Evolutionary conservation across 2,329 filamentous ascomycete genomes (phyloP), one percentile per base, ranked within the genome.

Genomic region (Pseudogymnoascus sp.): DNA sequence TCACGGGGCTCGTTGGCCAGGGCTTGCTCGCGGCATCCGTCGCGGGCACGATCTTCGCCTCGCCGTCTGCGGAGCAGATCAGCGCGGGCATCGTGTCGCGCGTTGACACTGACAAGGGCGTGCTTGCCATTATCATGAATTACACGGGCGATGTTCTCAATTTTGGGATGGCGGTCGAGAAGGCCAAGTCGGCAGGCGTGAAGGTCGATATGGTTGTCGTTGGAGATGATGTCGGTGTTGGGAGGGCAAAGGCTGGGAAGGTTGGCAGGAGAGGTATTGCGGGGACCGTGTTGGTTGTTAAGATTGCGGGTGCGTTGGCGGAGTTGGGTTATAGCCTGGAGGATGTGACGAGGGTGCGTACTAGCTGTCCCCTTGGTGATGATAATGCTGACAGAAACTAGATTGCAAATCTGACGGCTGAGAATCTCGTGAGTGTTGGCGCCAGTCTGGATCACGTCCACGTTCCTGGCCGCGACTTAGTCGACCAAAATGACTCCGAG

Each of bases 51-150:
- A 92, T 95, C 70, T 95, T 95, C 72, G 91, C 91, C 5, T 90
- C 86, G 16, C 91, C 91, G 0, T 87, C 84, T 5, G 88, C 91
- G 0, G 87, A 94, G 75, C 92, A 97, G 77, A 86, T 97, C 62
- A 84, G 90, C 62, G 80, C 84, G 67, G 91, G 87, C 64, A 88
- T 95, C 61, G 83, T 87, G 71, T 83, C 85, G 42, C 82, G 90
- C 19, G 89, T 96, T 2, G 85, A 90, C 64, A 82, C 82, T 3
- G 80, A 83, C 49, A 83, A 84, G 65, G 93, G 92, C 23, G 89
- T 96, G 1, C 75, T 97, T 41, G 89, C 96, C n/a, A 87, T 92
- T 5, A 90, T 96, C 30, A 96, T 96, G 90, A 97, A 97, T 75
- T 96, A 96, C 75, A 96, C 91, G 1, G 90, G 90, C 38, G 90